These are phyloP conservation scores for Pseudogymnoascus sp. DNA, from an alignment of 2,329 filamentous ascomycete species.

Conservation along the genomic window DNA sequence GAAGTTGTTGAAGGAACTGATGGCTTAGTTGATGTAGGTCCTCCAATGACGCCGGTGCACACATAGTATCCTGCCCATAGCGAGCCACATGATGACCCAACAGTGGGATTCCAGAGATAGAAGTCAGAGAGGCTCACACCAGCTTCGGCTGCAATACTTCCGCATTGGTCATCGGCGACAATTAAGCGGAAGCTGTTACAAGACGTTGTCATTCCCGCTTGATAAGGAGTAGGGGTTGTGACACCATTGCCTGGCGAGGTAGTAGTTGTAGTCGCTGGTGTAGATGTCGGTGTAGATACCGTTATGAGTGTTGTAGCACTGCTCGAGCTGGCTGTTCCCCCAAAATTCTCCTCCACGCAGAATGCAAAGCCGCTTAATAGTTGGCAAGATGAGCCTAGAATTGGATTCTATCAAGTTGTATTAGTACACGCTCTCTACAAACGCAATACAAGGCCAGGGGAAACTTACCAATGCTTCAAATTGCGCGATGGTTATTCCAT, in stretches of 20 bases:
- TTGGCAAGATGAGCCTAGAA: background rate
- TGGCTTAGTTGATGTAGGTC: background rate
- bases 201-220: background rate
- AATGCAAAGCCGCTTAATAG: background rate
- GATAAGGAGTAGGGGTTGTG: background rate
- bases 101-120: background rate
- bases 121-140: background rate
- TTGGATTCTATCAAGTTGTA: background rate
- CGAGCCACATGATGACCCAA: background rate
- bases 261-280: background rate
- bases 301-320: background rate
- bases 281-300: background rate
- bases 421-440: background rate
- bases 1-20: background rate
- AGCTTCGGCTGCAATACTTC: background rate
- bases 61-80: background rate
- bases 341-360: background rate
- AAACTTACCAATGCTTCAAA: no score
- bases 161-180: background rate
- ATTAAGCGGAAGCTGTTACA: background rate
- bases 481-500: no score
- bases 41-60: background rate
- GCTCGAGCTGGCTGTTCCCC: background rate
- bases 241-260: background rate
- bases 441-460: no score